A percentile compares a stretch with the other conserved stretches of the same genome.
phyloP scores from a whole-genome alignment of 208 protist species.

The Leishmania tropica region DNA sequence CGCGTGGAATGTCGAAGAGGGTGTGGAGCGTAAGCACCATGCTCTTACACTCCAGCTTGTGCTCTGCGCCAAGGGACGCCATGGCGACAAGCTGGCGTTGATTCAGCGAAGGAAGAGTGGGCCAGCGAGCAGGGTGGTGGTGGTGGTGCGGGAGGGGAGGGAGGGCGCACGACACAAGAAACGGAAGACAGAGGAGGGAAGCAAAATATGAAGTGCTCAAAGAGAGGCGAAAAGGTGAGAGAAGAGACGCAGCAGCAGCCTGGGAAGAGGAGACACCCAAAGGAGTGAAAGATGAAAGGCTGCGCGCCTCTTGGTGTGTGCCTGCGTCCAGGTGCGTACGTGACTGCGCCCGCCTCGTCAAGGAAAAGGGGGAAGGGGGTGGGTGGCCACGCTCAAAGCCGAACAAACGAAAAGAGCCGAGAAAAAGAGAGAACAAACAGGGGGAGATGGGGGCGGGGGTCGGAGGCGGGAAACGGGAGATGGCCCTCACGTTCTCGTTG shows the following conservation, averaged over 20 bases:
- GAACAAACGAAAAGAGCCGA: neutral
- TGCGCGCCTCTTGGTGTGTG: neutral
- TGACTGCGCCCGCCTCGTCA: neutral
- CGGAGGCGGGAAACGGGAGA: neutral
- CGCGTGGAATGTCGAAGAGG: slow-evolving; percentile 65
- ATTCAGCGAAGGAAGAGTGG: neutral
- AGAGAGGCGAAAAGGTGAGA: neutral
- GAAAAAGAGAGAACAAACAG: neutral
- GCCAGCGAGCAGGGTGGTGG: neutral
- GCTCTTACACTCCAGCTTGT: slow-evolving; percentile 35
- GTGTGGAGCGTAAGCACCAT: slow-evolving; percentile 53
- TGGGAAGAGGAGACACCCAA: neutral
- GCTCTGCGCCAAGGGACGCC: slow-evolving; percentile 7
- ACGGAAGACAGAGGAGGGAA: neutral
- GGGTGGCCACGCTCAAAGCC: neutral
- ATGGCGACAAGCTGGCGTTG: slow-evolving; percentile 1
- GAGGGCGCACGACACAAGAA: neutral
- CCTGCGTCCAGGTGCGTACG: neutral
- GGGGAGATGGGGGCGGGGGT: neutral
- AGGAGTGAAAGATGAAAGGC: neutral
- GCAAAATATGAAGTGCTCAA: neutral
- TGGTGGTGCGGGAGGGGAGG: neutral
- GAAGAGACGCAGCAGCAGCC: neutral
- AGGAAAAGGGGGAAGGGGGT: neutral
- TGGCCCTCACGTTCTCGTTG: neutral